Evolutionary conservation across 2,329 filamentous ascomycete genomes (phyloP).

Genomic region (Cytospora piceicola): DNA sequence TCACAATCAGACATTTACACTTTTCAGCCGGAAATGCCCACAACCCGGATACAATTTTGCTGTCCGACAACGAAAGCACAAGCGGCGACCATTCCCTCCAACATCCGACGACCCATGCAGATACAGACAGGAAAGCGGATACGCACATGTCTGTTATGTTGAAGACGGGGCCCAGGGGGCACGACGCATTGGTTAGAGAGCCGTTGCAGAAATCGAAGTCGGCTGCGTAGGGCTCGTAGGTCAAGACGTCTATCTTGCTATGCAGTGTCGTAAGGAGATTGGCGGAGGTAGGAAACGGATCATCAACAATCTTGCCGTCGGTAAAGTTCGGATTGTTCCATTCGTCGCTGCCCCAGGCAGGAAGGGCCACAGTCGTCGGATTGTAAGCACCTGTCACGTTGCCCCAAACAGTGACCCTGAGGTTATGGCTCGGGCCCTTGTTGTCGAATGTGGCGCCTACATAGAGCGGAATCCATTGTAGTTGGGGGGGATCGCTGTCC

Average conservation of each 20-base stretch:
- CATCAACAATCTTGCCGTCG: slow-evolving; percentile 76
- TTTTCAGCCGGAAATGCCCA: slow-evolving; percentile 22
- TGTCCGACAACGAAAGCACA: slow-evolving; percentile 11
- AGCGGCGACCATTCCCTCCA: not conserved
- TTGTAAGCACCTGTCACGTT: slow-evolving; percentile 80
- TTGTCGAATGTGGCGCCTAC: slow-evolving; percentile 77
- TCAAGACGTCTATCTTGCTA: slow-evolving; percentile 72
- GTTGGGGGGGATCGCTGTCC: slow-evolving; percentile 56
- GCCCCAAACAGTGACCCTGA: slow-evolving; percentile 83
- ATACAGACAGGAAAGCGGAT: slow-evolving; percentile 1
- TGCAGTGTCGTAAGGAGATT: slow-evolving; percentile 74
- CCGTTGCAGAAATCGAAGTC: slow-evolving; percentile 68
- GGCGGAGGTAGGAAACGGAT: slow-evolving; percentile 50
- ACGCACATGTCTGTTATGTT: slow-evolving; percentile 48
- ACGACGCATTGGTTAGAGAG: slow-evolving; percentile 62
- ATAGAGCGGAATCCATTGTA: slow-evolving; percentile 80
- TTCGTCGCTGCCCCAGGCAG: slow-evolving; percentile 58
- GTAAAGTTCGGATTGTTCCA: slow-evolving; percentile 66
- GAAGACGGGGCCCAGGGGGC: slow-evolving; percentile 79
- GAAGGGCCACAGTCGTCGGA: slow-evolving; percentile 53
- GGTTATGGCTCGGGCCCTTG: slow-evolving; percentile 60
- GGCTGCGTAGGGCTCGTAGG: slow-evolving; percentile 69
- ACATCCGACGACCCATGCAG: not conserved
- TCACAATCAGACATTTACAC: slow-evolving; percentile 4
- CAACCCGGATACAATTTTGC: slow-evolving; percentile 12